Evolutionary conservation across 257 asterid genomes (phyloP), one percentile per base, ranked within the genome.

Genomic region (Salvia miltiorrhiza): DNA sequence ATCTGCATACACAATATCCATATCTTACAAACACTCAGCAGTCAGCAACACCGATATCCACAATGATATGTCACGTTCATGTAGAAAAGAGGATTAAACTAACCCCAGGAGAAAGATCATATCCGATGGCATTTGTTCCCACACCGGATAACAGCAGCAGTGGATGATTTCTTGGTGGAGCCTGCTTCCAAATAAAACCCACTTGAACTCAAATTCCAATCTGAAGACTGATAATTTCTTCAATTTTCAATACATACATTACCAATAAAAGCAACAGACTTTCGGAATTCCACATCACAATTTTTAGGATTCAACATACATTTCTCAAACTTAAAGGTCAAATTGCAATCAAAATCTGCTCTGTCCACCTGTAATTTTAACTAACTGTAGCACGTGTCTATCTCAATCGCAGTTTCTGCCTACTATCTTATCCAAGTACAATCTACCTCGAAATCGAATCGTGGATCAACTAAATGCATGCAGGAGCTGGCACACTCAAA

Each of bases 71-170:
- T 48, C 28, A 44, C 32, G 48, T 16, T 16, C 63, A 48, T n/a
- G 37, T 9, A 32, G n/a, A 65, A 63, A 21, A 66, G 30, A 72
- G 58, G 53, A 56, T 56, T 40, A 54, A 76, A 87, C 89, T 44
- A 66, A 93, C 97, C 96, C 76, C 99, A 56, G 96, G 91, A 65
- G 97, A 76, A 65, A 94, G 95, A 82, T 94, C 99, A 80, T 93
- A 94, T 83, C 96, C 97, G 73, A 94, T 85, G 48, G 97, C 99
- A 81, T 94, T 94, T 71, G 97, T 94, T 70, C 96, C 99, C 58
- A 91, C 96, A 23, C 97, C 97, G 1, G 99, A 94, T 71, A 93
- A 75, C 82, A 94, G 85, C 79, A 94, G 77, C 78, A 94, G 83
- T 12, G 97, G 97, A 79, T 94, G 97, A 77, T 89, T 91, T 81